Base-by-base conservation (phyloP, 192 early-diverging fungal genomes). In the Borealophlyctis nickersoniae region DNA sequence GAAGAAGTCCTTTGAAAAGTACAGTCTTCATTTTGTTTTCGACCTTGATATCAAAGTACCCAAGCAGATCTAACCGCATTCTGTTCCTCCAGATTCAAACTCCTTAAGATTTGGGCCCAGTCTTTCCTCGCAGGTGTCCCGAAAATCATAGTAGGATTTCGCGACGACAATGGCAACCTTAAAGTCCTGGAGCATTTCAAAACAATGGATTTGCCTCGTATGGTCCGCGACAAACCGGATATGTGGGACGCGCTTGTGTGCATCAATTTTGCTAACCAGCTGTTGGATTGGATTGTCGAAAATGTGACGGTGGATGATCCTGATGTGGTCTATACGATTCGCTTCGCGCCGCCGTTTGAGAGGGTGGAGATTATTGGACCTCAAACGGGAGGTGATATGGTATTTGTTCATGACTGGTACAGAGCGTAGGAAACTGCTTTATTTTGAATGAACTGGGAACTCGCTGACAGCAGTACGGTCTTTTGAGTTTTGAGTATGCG, bases 91-190 rank as follows among this genome's bases (percentile, higher is more conserved):
- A 89, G 87, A 29, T 73, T 79, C 75, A 98, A 98, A 72, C 75
- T 98, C 55, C 63, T 96, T 0, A 91, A 91, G 61, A 89, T 90
- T 62, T 98, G 92, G 88, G 90, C 92, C 2, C 96, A 98, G 72
- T 95, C 91, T 23, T 96, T 91, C 74, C 75, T 98, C 1, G 86
- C 91, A 9, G 96, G 94, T 3, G 87, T 94, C 19, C 91, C 89
- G 3, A 75, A 63, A 1, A 79, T 98, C 24, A 86, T 94, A 45
- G 80, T 93, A 36, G 96, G 94, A 0, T 98, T 87, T 61, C 82
- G 94, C 49, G 86, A 91, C 59, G 81, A 93, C 63, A 68, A 84
- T 36, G 92, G 93, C 0, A 66, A 68, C 26, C 58, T 92, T 0
- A 48, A 70, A 24, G 52, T 54, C 0, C 36, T 94, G 7, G 62